Base-by-base conservation (phyloP, 257 asterid species). In the Fraxinus anomala region DNA sequence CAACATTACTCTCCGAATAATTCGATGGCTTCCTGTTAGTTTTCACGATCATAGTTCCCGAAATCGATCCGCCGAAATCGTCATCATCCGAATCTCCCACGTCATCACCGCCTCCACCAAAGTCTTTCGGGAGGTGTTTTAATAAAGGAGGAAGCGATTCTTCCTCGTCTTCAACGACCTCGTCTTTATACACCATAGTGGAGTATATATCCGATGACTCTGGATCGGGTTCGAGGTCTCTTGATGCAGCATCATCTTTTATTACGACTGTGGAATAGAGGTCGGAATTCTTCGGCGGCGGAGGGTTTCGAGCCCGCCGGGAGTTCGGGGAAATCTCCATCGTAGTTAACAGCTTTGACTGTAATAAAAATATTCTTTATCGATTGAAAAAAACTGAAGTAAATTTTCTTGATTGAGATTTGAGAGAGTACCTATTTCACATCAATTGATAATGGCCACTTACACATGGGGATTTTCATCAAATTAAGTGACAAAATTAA, bases 111-210 rank as follows among this genome's bases (percentile, higher is more conserved):
- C 90, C 94, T 12, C 88, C 88, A 11, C 94, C 97, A 69, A 94
- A 94, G 85, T 92, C 99, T 78, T 94, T 94, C n/a, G 98, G 98
- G 49, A 92, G 89, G 86, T 94, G 91, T 75, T 91, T 91, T 74
- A 93, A 84, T 14, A 95, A 69, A 67, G 98, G 97, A 77, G 99
- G 98, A 26, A 95, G 96, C 0, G 92, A 89, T 33, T 89, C 96
- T 33, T 91, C 97, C 79, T 90, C 97, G 24, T 89, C 90, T 67
- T 85, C 86, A 30, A 40, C 85, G 71, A 12, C 89, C 54, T 80
- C 88, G 76, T 85, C 93, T 83, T 89, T 90, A 86, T 83, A 87
- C 76, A 93, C 82, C 94, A 85, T 84, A 33, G 97, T 91, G 70
- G 96, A 86, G 79, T 90, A 91, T 54, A 92, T 78, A 78, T 88